Percentiles rank a stretch among this genome's conserved stretches.
These are phyloP conservation scores for Meira nashicola DNA, from an alignment of 1,284 basidiomycete species.

Conservation along the genomic window DNA sequence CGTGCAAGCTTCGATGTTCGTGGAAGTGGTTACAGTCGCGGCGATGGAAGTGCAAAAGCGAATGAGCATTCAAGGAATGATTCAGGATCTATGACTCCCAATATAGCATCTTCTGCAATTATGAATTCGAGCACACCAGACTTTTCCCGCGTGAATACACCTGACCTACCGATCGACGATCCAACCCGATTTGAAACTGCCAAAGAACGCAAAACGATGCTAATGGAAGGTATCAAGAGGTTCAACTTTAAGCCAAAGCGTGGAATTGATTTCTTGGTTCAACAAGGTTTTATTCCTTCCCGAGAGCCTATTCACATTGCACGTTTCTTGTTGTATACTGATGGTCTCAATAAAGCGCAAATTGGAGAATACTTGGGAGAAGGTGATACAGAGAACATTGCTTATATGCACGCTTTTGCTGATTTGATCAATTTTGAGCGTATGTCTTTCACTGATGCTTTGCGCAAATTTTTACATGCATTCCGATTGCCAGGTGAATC, in stretches of 20 bases:
- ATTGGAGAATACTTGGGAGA: slow-evolving; percentile 93
- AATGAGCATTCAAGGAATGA: neutral
- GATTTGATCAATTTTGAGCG: slow-evolving; percentile 51
- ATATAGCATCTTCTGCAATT: neutral
- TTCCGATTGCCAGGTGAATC: slow-evolving; percentile 51
- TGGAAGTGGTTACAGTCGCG: neutral
- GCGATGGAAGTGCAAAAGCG: neutral
- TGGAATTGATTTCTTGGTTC: slow-evolving; percentile 83
- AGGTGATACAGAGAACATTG: slow-evolving; percentile 50
- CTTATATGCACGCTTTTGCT: slow-evolving; percentile 53
- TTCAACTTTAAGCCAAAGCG: slow-evolving; percentile 92
- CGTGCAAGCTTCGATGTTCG: neutral
- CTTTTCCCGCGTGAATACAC: slow-evolving; percentile 10
- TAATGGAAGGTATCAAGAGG: slow-evolving; percentile 91
- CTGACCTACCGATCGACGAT: slow-evolving; percentile 62
- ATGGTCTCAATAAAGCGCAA: slow-evolving; percentile 89
- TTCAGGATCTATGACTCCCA: too few relatives aligned
- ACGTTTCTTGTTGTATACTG: slow-evolving; percentile 77
- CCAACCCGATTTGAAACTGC: slow-evolving; percentile 90
- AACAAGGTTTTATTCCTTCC: slow-evolving; percentile 80
- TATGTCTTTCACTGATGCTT: slow-evolving; percentile 46
- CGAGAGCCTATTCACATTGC: slow-evolving; percentile 76
- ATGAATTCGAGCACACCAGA: slow-evolving; percentile 1
- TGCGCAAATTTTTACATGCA: slow-evolving; percentile 49
- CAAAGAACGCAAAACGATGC: slow-evolving; percentile 91